Evolutionary conservation across 495 filamentous ascomycete species (phyloP), one percentile per base, ranked within the genome.

Genomic region (Aspergillus homomorphus): DNA sequence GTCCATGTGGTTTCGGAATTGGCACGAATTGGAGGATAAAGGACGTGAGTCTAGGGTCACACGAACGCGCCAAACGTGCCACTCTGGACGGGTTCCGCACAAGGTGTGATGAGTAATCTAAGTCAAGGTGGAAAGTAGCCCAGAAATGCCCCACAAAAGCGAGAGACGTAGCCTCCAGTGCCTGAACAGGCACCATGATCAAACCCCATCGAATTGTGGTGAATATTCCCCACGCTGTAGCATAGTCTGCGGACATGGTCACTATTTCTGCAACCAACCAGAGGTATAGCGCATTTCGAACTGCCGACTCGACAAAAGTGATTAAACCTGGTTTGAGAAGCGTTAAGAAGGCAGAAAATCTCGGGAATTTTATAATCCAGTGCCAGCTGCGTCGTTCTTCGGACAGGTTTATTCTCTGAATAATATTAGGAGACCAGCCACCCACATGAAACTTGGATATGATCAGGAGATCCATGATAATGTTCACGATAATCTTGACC

Each of bases 191-290:
- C n/a, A n/a, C n/a, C n/a, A n/a, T n/a, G n/a, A n/a, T n/a, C n/a
- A n/a, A n/a, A n/a, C n/a, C n/a, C n/a, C n/a, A n/a, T n/a, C n/a
- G n/a, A n/a, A n/a, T n/a, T n/a, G n/a, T n/a, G n/a, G n/a, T n/a
- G n/a, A n/a, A n/a, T n/a, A n/a, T n/a, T n/a, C n/a, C n/a, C n/a
- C n/a, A n/a, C n/a, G n/a, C n/a, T n/a, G n/a, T 28, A 28, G 85
- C 84, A 69, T 90, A 90, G 23, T 82, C 77, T 0, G 70, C 62
- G 4, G 87, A 86, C 57, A 90, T 73, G 0, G 77, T 62, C 0
- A 91, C 77, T 41, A 90, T 88, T 10, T 76, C 78, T 44, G 70
- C 78, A n/a, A 90, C 77, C 2, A 91, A 76, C 87, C 87, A 91
- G 16, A 91, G 78, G 57, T 91, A 90, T 0, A 91, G 72, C 0